Evolutionary conservation across 1,284 basidiomycete genomes (phyloP).

Genomic region (Papiliotrema terrestris): DNA sequence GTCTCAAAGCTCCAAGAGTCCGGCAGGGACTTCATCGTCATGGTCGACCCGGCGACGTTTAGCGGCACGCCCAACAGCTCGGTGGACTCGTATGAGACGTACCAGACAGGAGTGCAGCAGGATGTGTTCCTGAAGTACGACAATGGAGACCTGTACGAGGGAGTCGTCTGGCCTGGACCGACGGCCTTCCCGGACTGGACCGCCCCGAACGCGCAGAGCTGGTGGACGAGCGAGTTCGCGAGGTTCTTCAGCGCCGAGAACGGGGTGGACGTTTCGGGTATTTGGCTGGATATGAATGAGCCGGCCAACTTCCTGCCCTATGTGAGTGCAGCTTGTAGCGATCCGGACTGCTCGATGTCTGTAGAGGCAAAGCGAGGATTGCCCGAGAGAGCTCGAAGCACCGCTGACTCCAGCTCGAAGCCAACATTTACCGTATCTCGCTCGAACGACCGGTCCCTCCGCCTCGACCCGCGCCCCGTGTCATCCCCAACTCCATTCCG

Average conservation of each 20-base stretch:
- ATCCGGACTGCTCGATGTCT: no score
- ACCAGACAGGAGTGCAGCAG: constrained; percentile 55
- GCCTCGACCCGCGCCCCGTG: constrained; percentile 8
- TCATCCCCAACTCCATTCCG: constrained; percentile 11
- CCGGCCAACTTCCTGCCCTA: constrained; percentile 26
- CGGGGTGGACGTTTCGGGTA: constrained; percentile 42
- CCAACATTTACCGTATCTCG: constrained; percentile 24
- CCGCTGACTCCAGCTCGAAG: constrained; percentile 14
- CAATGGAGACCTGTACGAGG: constrained; percentile 60
- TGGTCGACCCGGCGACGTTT: constrained; percentile 69
- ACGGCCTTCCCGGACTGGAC: constrained; percentile 68
- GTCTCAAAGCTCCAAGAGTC: constrained; percentile 59
- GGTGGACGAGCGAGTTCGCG: constrained; percentile 61
- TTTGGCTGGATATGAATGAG: constrained; percentile 65
- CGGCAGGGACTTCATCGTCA: constrained; percentile 61
- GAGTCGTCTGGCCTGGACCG: constrained; percentile 68
- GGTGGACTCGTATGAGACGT: constrained; percentile 55
- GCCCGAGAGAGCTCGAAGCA: not conserved
- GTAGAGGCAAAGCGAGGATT: no score
- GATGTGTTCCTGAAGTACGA: constrained; percentile 62
- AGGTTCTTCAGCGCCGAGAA: constrained; percentile 55
- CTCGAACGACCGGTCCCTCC: constrained; percentile 16
- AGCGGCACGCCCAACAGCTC: constrained; percentile 14
- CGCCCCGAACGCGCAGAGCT: constrained; percentile 56
- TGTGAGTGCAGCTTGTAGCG: constrained; percentile 6